Base-by-base conservation (phyloP, 1,284 basidiomycete genomes). In the Malassezia japonica region DNA sequence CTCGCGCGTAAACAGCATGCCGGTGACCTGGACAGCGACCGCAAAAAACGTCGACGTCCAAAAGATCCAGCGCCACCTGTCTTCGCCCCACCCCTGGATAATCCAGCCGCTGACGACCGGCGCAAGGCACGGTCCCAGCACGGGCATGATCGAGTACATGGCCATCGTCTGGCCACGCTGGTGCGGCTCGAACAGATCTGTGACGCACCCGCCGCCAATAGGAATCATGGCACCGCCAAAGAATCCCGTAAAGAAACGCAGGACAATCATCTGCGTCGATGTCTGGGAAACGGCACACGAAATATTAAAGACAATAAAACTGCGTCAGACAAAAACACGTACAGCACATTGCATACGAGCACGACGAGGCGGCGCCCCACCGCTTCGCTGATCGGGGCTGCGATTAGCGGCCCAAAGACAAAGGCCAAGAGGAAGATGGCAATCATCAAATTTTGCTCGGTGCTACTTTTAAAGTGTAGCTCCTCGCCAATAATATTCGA, bases 161-260 rank as follows among this genome's bases (percentile, higher is more conserved):
- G 59, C 37, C 60, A 62, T 60, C 0, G 56, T 57, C 18, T 34
- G 39, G 12, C 62, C 62, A 34, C 66, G 46, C 51, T 65, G 77
- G 50, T 85, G 82, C 0, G 82, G 67, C n/a, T 64, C 68, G 79
- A 81, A 87, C 37, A 83, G 76, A 68, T 87, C 86, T 1, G 80
- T 79, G 0, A 87, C 74, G 1, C 83, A 78, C 2, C 82, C 85
- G 35, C 83, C 84, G 15, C 66, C 66, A 31, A 67, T 61, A 1
- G 62, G 54, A 0, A 74, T 38, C 1, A 70, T 66, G 1, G 72
- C 70, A n/a, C 57, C 56, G 5, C 70, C 68, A 18, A 71, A 71
- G 4, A 73, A 42, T 1, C 73, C 73, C 16, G 65, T 55, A 31
- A 65, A 46, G 44, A 63, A 65, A 10, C 62, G 54, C 33, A 65